Conservation (phyloP, 2,329 filamentous ascomycete genomes). For the Phialemonium atrogriseum region DNA sequence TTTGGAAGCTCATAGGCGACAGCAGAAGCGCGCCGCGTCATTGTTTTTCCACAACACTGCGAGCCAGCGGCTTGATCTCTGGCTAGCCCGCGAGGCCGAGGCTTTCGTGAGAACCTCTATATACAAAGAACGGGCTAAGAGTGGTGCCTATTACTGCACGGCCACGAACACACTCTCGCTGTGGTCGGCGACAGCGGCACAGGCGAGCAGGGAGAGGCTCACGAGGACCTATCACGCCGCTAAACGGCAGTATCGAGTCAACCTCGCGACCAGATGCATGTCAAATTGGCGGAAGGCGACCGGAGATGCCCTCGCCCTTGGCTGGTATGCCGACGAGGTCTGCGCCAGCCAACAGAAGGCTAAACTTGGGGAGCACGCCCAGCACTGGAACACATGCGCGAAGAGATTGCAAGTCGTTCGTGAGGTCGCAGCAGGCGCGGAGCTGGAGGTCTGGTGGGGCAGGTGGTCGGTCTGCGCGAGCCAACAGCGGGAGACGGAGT, state of each 20-base stretch:
- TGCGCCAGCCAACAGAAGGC: slow-evolving; percentile 15
- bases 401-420: slow-evolving; percentile 9
- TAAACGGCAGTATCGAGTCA: slow-evolving; percentile 15
- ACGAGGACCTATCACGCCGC: slow-evolving; percentile 14
- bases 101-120: slow-evolving; percentile 1
- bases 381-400: slow-evolving; percentile 13
- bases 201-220: slow-evolving; percentile 14
- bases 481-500: slow-evolving; percentile 11
- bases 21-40: neutral
- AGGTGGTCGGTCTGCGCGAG: slow-evolving; percentile 14
- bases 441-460: slow-evolving; percentile 16
- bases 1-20: neutral
- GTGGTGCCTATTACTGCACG: slow-evolving; percentile 7
- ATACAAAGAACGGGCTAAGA: slow-evolving; percentile 7
- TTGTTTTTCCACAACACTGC: neutral
- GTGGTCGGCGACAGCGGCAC: slow-evolving; percentile 13
- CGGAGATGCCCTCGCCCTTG: slow-evolving; percentile 11
- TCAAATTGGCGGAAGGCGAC: slow-evolving; percentile 15
- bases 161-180: slow-evolving; percentile 9
- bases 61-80: neutral
- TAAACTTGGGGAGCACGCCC: slow-evolving; percentile 14
- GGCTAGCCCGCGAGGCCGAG: neutral
- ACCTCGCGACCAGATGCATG: slow-evolving; percentile 14
- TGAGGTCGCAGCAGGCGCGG: slow-evolving; percentile 17
- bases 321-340: slow-evolving; percentile 15